Evolutionary conservation across 441 rosid genomes (phyloP).

Genomic region (Erodium texanum): DNA sequence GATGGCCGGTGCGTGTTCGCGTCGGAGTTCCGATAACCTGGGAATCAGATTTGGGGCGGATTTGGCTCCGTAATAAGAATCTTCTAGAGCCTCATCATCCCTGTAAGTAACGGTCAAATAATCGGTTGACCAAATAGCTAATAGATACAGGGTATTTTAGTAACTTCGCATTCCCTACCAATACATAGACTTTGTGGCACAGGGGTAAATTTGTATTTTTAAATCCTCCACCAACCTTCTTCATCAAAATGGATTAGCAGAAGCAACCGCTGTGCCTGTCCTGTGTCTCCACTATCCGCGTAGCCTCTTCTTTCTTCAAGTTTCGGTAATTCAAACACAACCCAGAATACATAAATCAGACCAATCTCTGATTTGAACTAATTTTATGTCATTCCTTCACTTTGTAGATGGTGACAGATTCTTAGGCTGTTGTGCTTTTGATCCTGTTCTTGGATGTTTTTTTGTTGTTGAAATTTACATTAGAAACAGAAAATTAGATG

Average conservation of each 20-base stretch:
- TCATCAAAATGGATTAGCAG: neutral
- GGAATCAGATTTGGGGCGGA: neutral
- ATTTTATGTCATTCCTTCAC: neutral
- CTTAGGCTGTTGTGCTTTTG: neutral
- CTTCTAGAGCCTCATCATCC: neutral
- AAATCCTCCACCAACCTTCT: neutral
- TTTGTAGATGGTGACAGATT: too few species aligned
- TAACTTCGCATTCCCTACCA: too few species aligned
- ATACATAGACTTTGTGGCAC: too few species aligned
- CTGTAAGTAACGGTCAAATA: too few species aligned
- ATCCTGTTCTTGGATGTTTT: neutral
- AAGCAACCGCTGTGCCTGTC: neutral
- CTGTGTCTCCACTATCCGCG: neutral
- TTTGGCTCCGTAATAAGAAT: neutral
- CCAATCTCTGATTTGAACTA: neutral
- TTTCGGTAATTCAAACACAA: neutral
- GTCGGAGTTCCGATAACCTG: constrained; percentile 1
- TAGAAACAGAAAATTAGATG: neutral
- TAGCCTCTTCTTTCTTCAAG: neutral
- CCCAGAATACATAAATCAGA: neutral
- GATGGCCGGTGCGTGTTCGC: neutral
- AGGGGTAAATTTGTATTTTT: neutral
- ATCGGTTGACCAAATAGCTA: too few species aligned
- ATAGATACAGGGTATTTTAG: too few species aligned
- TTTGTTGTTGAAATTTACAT: neutral